These are phyloP conservation scores for Linum trigynum DNA, from an alignment of 345 rosid genomes.

Conservation along the genomic window DNA sequence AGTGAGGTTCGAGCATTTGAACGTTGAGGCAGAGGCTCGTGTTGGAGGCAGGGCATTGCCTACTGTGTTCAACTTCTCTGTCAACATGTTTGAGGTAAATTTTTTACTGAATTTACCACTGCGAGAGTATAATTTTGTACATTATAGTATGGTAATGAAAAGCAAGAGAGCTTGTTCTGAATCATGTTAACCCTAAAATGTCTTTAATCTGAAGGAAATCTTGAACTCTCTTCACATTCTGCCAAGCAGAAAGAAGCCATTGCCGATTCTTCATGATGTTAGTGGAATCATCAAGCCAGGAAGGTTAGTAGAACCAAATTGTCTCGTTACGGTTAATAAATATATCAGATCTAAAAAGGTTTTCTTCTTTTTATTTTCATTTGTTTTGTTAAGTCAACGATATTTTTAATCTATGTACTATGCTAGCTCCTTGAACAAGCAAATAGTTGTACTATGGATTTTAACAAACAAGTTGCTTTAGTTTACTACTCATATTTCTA, in stretches of 20 bases:
- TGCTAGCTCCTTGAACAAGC: no score
- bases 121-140: no score
- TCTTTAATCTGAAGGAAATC: slow-evolving; percentile 25
- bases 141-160: no score
- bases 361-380: no score
- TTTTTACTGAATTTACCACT: no score
- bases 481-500: no score
- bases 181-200: background rate
- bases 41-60: slow-evolving; percentile 57
- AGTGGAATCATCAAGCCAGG: slow-evolving; percentile 31
- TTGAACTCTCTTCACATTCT: slow-evolving; percentile 36
- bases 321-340: no score
- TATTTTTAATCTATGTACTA: no score
- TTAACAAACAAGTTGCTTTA: no score
- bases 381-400: no score
- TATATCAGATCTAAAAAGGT: no score
- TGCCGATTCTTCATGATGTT: slow-evolving; percentile 26
- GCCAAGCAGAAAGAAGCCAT: slow-evolving; percentile 40
- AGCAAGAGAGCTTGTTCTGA: background rate
- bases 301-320: slow-evolving; percentile 17
- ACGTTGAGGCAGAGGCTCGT: slow-evolving; percentile 53
- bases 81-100: slow-evolving; percentile 43
- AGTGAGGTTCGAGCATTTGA: slow-evolving; percentile 24
- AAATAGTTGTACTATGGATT: no score
- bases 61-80: slow-evolving; percentile 40